Conservation (phyloP, 2,329 filamentous ascomycete species). For the Aureobasidium sp. region DNA sequence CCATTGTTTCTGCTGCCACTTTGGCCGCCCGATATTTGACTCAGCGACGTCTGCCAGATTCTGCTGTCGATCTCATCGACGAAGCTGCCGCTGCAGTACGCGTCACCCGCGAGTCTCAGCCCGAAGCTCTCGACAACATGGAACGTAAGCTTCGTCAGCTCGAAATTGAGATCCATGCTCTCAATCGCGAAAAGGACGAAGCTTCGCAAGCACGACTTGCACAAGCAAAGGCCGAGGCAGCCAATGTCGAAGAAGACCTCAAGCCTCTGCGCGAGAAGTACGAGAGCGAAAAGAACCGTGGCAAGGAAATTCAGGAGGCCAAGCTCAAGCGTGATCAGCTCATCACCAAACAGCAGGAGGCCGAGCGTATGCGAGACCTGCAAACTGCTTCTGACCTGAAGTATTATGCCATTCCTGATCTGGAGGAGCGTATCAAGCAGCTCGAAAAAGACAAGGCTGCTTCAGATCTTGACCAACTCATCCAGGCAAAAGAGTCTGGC, state of each 20-base stretch:
- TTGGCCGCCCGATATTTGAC: slow-evolving; percentile 92
- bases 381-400: slow-evolving; percentile 85
- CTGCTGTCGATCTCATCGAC: slow-evolving; percentile 91
- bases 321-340: slow-evolving; percentile 92
- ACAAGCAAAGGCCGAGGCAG: slow-evolving; percentile 80
- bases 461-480: slow-evolving; percentile 68
- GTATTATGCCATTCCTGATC: slow-evolving; percentile 95
- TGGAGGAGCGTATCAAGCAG: slow-evolving; percentile 69
- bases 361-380: slow-evolving; percentile 79
- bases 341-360: slow-evolving; percentile 86
- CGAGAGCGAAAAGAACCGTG: slow-evolving; percentile 82
- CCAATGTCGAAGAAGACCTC: slow-evolving; percentile 90
- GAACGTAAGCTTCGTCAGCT: slow-evolving; percentile 85
- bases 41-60: slow-evolving; percentile 82
- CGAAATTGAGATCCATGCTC: slow-evolving; percentile 93
- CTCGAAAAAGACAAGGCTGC: slow-evolving; percentile 73
- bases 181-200: slow-evolving; percentile 90
- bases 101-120: slow-evolving; percentile 91
- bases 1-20: slow-evolving; percentile 84
- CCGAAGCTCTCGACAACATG: slow-evolving; percentile 88
- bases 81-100: slow-evolving; percentile 95
- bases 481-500: slow-evolving; percentile 50
- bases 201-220: slow-evolving; percentile 77
- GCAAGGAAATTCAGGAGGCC: slow-evolving; percentile 85
- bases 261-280: slow-evolving; percentile 91